phyloP scores from a whole-genome alignment of 1,284 basidiomycete genomes.

The Chondrostereum purpureum region DNA sequence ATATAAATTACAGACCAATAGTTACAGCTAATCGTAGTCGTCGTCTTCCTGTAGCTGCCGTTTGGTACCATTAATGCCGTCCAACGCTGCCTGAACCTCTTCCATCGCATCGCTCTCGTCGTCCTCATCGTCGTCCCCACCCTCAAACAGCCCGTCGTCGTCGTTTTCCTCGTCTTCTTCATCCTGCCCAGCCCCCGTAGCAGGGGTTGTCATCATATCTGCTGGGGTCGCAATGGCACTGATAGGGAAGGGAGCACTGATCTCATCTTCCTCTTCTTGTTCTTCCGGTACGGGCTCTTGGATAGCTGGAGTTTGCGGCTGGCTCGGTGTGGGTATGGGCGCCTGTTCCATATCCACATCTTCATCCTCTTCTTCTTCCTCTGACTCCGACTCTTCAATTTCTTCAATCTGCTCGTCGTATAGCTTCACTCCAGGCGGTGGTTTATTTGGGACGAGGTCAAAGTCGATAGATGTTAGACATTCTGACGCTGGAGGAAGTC shows the following conservation, averaged over 20 bases:
- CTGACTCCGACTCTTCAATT: conserved; percentile 62
- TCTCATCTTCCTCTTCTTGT: conserved; percentile 24
- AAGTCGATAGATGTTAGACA: conserved; percentile 91
- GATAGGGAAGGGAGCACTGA: conserved; percentile 42
- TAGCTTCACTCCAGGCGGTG: conserved; percentile 64
- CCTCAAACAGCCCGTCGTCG: conserved; percentile 60
- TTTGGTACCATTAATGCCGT: conserved; percentile 56
- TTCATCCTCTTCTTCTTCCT: conserved; percentile 54
- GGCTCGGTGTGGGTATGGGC: conserved; percentile 31
- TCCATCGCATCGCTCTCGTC: conserved; percentile 72
- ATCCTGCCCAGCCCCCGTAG: conserved; percentile 34
- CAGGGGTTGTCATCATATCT: conserved; percentile 58
- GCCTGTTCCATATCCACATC: conserved; percentile 57
- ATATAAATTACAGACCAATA: background rate
- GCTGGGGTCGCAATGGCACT: conserved; percentile 54
- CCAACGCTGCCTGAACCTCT: conserved; percentile 50
- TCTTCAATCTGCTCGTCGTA: conserved; percentile 79
- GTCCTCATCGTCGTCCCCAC: conserved; percentile 68
- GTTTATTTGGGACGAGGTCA: conserved; percentile 84
- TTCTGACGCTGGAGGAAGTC: conserved; percentile 77
- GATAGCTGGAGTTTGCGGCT: background rate
- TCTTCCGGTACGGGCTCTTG: conserved; percentile 18
- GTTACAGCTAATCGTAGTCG: conserved; percentile 61
- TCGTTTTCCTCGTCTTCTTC: conserved; percentile 54
- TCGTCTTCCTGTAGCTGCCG: conserved; percentile 79